Evolutionary conservation across 192 early-diverging fungal genomes (phyloP).

Genomic region (Entophlyctis luteolus): DNA sequence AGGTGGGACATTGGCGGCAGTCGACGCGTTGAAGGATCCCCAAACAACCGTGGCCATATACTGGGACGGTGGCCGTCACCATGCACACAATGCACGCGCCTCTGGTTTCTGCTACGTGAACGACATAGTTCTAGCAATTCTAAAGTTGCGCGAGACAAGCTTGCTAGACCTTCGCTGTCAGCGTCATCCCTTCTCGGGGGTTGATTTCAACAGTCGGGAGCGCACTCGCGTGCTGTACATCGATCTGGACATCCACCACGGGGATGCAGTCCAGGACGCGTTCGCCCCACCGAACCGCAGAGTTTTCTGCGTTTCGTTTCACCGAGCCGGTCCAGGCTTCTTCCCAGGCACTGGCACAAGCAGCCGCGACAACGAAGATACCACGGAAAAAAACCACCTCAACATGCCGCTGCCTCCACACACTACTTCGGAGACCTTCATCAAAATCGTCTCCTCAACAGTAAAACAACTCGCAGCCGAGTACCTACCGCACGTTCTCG

Average conservation of each 20-base stretch:
- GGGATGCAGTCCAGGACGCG: slow-evolving; percentile 65
- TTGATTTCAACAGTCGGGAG: no score
- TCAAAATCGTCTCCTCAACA: no score
- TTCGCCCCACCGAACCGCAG: slow-evolving; percentile 28
- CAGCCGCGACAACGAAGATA: no score
- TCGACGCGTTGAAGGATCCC: no score
- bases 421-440: neutral
- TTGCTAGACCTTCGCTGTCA: no score
- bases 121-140: slow-evolving; percentile 83
- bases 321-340: slow-evolving; percentile 30
- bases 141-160: slow-evolving; percentile 51
- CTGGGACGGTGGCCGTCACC: slow-evolving; percentile 81
- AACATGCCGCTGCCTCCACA: neutral
- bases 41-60: no score
- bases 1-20: no score
- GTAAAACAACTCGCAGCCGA: neutral
- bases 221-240: slow-evolving; percentile 51
- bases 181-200: no score
- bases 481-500: slow-evolving; percentile 68
- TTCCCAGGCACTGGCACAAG: slow-evolving; percentile 39
- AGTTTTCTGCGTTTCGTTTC: slow-evolving; percentile 42
- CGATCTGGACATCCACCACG: slow-evolving; percentile 54
- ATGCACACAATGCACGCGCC: slow-evolving; percentile 77
- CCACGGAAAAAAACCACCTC: neutral
- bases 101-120: slow-evolving; percentile 94